Conservation (phyloP, 2,329 filamentous ascomycete species). For the Chalaropsis thielavioides region DNA sequence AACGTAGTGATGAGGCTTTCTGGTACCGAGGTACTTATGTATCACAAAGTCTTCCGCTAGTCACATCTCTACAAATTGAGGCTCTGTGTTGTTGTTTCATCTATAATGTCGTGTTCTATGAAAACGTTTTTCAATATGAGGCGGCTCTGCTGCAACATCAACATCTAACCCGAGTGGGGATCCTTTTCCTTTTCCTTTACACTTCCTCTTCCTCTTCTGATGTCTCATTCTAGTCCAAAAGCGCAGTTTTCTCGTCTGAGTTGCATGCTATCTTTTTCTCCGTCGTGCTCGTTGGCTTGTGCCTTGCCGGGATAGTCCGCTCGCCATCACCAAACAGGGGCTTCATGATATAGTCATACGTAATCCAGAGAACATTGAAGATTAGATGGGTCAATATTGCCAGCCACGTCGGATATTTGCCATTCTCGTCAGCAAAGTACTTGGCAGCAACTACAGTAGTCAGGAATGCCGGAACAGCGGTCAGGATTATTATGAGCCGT, state of each 20-base stretch:
- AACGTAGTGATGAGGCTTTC: neutral
- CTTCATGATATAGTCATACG: constrained; percentile 36
- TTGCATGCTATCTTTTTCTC: neutral
- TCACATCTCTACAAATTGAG: neutral
- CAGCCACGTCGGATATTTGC: constrained; percentile 53
- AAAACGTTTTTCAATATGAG: neutral
- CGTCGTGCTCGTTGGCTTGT: neutral
- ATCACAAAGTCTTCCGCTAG: too few relatives aligned
- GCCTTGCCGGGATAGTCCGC: constrained; percentile 30
- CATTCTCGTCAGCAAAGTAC: constrained; percentile 49
- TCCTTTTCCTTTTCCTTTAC: neutral
- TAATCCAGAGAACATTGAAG: constrained; percentile 35
- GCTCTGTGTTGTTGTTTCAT: neutral
- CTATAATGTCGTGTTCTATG: neutral
- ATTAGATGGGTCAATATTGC: constrained; percentile 30
- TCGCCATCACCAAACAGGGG: constrained; percentile 76
- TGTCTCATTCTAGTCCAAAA: neutral
- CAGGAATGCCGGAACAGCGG: constrained; percentile 37
- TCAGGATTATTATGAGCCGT: constrained; percentile 45
- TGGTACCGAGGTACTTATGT: neutral
- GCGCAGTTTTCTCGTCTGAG: neutral
- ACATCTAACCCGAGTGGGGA: neutral
- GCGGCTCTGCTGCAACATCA: neutral
- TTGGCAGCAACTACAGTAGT: constrained; percentile 33
- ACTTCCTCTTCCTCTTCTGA: neutral